These are phyloP conservation scores for Extremus antarcticus DNA, from an alignment of 495 filamentous ascomycete species.

Conservation along the genomic window DNA sequence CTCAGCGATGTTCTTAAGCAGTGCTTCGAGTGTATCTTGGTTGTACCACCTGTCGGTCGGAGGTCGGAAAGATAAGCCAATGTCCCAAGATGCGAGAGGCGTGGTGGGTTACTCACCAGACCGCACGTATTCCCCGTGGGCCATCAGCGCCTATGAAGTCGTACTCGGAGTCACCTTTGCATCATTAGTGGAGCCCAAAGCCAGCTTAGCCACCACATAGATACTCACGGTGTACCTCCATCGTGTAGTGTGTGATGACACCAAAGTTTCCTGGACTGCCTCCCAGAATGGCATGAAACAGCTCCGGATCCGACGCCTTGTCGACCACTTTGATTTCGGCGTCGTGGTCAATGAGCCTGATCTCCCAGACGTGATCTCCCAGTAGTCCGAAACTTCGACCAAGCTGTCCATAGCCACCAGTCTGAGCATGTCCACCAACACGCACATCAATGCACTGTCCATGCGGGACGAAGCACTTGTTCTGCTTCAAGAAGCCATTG, in stretches of 20 bases:
- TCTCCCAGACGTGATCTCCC: conserved; percentile 32
- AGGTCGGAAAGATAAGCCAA: background rate
- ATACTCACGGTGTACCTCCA: conserved; percentile 25
- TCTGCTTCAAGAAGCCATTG: conserved; percentile 26
- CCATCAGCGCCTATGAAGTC: conserved; percentile 10
- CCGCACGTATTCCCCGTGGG: conserved; percentile 28
- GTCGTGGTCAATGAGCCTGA: conserved; percentile 33
- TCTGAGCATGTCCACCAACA: conserved; percentile 35
- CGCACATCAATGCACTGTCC: conserved; percentile 35
- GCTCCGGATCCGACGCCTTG: conserved; percentile 28
- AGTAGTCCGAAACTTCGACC: conserved; percentile 34
- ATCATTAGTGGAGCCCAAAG: background rate
- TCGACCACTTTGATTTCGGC: conserved; percentile 31
- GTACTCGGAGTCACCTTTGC: background rate
- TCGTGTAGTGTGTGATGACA: conserved; percentile 34
- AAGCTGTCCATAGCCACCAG: conserved; percentile 34
- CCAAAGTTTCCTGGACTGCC: conserved; percentile 38
- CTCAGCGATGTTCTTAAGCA: conserved; percentile 30
- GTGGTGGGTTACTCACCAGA: conserved; percentile 23
- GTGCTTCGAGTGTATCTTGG: conserved; percentile 24
- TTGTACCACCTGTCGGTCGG: conserved; percentile 24
- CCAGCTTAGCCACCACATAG: background rate
- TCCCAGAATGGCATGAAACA: conserved; percentile 35
- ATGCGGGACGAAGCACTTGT: conserved; percentile 34
- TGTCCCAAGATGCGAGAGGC: too few relatives aligned